phyloP scores from a whole-genome alignment of 2,329 filamentous ascomycete genomes.

The Tolypocladium nubicola region DNA sequence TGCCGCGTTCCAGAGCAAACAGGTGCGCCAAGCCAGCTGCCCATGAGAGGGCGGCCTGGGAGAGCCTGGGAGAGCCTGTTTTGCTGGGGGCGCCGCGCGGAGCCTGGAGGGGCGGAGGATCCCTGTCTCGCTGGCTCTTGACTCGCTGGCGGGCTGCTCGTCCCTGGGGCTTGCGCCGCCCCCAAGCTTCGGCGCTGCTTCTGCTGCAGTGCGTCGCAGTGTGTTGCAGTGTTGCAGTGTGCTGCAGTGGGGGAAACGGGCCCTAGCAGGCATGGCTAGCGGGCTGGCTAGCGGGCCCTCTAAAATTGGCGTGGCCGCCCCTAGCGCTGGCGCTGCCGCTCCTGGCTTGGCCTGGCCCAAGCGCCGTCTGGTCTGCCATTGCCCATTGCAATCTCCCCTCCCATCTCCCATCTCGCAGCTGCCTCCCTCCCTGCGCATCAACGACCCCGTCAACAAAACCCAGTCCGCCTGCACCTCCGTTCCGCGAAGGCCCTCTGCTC shows the following conservation, averaged over 20 bases:
- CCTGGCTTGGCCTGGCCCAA: slow-evolving; percentile 3
- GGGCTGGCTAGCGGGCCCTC: neutral
- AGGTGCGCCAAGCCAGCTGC: neutral
- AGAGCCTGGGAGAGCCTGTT: neutral
- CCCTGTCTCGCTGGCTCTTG: neutral
- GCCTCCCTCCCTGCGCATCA: neutral
- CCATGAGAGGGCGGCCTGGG: too few relatives aligned
- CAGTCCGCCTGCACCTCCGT: neutral
- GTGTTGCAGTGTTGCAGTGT: too few relatives aligned
- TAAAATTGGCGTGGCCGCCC: neutral
- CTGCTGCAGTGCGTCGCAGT: too few relatives aligned
- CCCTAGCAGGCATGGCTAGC: neutral
- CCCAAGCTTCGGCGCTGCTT: neutral
- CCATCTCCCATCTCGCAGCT: neutral
- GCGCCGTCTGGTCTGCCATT: neutral
- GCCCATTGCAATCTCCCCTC: neutral
- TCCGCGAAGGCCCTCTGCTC: neutral
- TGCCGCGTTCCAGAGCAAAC: too few relatives aligned
- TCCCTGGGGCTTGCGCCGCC: too few relatives aligned
- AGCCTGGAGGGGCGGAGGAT: neutral
- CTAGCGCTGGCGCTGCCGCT: slow-evolving; percentile 3
- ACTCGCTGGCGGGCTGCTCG: neutral
- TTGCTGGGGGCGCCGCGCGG: neutral
- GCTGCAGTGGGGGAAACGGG: neutral
- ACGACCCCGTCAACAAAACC: neutral